Evolutionary conservation across 129 eudicot genomes (phyloP), one percentile per base, ranked within the genome.

Genomic region (Centella asiatica): DNA sequence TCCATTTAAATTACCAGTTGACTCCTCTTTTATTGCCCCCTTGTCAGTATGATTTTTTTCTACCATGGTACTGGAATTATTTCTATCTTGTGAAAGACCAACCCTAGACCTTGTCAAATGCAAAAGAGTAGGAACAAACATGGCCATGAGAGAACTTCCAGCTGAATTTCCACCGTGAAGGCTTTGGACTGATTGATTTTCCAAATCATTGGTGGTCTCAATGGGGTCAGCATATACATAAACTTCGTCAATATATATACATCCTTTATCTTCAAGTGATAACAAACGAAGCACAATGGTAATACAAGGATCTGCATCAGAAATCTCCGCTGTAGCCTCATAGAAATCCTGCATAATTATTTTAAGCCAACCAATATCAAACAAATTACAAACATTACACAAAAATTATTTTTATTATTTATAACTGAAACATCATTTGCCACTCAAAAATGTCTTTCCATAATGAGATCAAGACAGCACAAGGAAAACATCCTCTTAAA

Each of bases 261-360:
- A 72, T 39, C 76, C 81, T 80, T 81, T 83, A 71, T 56, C 80
- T 61, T 82, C 81, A 68, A 87, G 85, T 45, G 99, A 87, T 34
- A 84, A 67, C 66, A 93, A 70, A 50, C 99, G 88, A 29, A 93
- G 60, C n/a, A 94, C 82, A 62, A 93, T 74, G 29, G 81, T 74
- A 44, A 64, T 68, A 64, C 90, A 88, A 44, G 95, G 86, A 31
- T 87, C 95, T 39, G 79, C 78, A 69, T 93, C 96, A 37, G 78
- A 76, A 36, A 93, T 87, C 78, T 93, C 89, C 29, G 96, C 99
- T 54, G 99, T 87, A 69, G 99, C 99, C 80, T 93, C 99, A 14
- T 75, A 87, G 60, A 73, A 70, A 72, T 87, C 86, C 98, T 92
- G 86, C 54, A 56, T 11, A 66, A 0, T 52, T 49, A 48, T 53